A percentile compares a stretch with the other conserved stretches of the same genome.
Evolutionary conservation across 768 basidiomycete species (phyloP).

Genomic region (Rhizopogon rudus): DNA sequence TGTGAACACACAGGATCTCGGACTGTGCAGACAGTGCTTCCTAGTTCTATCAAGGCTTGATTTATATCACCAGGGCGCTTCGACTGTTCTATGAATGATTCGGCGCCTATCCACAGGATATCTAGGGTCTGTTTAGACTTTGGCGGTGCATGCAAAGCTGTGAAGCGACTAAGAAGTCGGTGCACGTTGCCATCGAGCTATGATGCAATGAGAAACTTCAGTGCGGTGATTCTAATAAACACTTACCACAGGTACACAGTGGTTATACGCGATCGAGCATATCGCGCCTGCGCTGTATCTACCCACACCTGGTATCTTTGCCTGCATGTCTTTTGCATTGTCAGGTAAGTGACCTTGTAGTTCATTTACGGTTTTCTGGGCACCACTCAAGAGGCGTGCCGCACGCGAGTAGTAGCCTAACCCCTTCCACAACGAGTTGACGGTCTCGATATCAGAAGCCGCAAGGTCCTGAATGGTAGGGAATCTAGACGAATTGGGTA

Average conservation of each 20-base stretch:
- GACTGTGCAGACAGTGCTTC: conserved; percentile 88
- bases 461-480: conserved; percentile 78
- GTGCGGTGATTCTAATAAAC: not conserved
- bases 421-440: conserved; percentile 89
- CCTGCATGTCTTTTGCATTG: conserved; percentile 77
- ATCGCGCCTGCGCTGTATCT: conserved; percentile 86
- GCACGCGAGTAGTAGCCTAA: conserved; percentile 89
- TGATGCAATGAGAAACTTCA: not conserved
- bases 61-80: conserved; percentile 78
- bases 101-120: conserved; percentile 78
- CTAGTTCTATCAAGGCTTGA: conserved; percentile 92
- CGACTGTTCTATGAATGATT: conserved; percentile 53
- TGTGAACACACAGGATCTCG: conserved; percentile 66
- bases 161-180: conserved; percentile 74
- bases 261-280: conserved; percentile 84
- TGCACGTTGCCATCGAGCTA: conserved; percentile 91
- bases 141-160: conserved; percentile 78
- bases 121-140: conserved; percentile 77
- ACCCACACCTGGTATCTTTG: conserved; percentile 82
- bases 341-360: conserved; percentile 70
- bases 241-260: conserved; percentile 79
- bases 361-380: conserved; percentile 68
- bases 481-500: conserved; percentile 44
- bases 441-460: conserved; percentile 68
- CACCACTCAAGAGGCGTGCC: conserved; percentile 75